Conservation (phyloP, 2,329 filamentous ascomycete genomes). For the Malbranchea cinnamomea region DNA sequence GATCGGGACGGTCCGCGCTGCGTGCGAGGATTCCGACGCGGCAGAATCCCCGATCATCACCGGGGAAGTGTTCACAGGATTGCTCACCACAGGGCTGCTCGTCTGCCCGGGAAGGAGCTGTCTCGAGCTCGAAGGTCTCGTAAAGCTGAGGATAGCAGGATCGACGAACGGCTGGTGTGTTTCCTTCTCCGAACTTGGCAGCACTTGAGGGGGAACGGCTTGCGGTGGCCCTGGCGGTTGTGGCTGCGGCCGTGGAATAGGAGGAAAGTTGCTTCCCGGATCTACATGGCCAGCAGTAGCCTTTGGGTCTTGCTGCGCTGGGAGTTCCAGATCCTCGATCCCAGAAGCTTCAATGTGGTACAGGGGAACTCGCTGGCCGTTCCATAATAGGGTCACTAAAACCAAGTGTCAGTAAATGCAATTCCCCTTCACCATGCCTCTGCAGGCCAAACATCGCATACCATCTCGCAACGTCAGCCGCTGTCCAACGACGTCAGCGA, state of each 20-base stretch:
- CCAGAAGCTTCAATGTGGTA: slow-evolving; percentile 43
- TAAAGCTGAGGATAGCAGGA: slow-evolving; percentile 64
- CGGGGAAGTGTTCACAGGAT: slow-evolving; percentile 11
- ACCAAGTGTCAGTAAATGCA: slow-evolving; percentile 21
- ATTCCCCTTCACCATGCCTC: neutral
- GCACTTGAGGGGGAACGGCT: slow-evolving; percentile 7
- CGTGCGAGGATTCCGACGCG: slow-evolving; percentile 10
- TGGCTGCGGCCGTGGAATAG: slow-evolving; percentile 2
- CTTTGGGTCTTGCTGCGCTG: slow-evolving; percentile 14
- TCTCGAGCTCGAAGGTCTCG: slow-evolving; percentile 22
- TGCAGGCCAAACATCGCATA: slow-evolving; percentile 24
- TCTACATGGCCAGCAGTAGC: neutral
- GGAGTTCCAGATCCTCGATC: slow-evolving; percentile 45
- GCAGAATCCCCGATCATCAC: slow-evolving; percentile 18
- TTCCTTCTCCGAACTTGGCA: slow-evolving; percentile 11
- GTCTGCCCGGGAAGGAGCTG: slow-evolving; percentile 7
- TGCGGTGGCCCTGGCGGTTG: slow-evolving; percentile 7
- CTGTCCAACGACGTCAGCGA: slow-evolving; percentile 54
- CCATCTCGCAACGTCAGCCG: slow-evolving; percentile 59
- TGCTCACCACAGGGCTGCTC: slow-evolving; percentile 7
- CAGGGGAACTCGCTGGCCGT: slow-evolving; percentile 35
- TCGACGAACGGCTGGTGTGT: slow-evolving; percentile 49
- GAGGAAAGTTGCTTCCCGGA: slow-evolving; percentile 5
- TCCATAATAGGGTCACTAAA: slow-evolving; percentile 34
- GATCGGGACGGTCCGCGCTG: slow-evolving; percentile 6